phyloP scores from a whole-genome alignment of 345 rosid species.

The Anastatica hierochuntica region DNA sequence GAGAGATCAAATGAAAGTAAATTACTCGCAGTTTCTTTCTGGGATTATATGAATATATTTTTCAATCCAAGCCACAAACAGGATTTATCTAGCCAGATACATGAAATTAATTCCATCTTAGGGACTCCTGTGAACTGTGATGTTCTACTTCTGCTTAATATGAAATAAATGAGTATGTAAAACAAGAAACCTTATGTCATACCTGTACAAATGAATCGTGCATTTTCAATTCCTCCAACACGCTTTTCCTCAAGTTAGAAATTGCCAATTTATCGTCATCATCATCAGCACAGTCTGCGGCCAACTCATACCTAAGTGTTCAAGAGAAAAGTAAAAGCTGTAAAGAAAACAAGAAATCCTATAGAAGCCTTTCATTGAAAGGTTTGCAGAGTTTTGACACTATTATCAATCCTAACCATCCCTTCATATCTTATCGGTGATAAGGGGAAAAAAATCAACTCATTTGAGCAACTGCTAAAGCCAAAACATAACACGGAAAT shows the following conservation, averaged over 20 bases:
- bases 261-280: constrained; percentile 82
- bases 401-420: background rate
- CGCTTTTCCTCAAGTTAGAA: constrained; percentile 55
- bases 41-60: background rate
- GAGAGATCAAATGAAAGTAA: background rate
- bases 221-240: constrained; percentile 64
- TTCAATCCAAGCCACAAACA: background rate
- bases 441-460: background rate
- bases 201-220: constrained; percentile 71
- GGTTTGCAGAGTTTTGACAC: background rate
- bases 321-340: background rate
- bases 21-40: background rate
- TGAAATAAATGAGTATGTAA: background rate
- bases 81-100: background rate
- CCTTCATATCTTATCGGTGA: background rate
- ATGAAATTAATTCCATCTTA: background rate
- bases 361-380: no score
- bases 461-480: background rate
- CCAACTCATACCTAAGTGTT: constrained; percentile 57
- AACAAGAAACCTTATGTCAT: background rate
- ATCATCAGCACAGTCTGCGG: constrained; percentile 92
- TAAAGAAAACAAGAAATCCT: constrained; percentile 9
- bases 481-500: background rate
- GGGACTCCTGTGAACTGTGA: background rate
- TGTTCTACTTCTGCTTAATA: background rate